Percentiles rank a stretch among this genome's conserved stretches.
These are phyloP conservation scores for Gomphus bonarii DNA, from an alignment of 1,284 basidiomycete species.

Conservation along the genomic window DNA sequence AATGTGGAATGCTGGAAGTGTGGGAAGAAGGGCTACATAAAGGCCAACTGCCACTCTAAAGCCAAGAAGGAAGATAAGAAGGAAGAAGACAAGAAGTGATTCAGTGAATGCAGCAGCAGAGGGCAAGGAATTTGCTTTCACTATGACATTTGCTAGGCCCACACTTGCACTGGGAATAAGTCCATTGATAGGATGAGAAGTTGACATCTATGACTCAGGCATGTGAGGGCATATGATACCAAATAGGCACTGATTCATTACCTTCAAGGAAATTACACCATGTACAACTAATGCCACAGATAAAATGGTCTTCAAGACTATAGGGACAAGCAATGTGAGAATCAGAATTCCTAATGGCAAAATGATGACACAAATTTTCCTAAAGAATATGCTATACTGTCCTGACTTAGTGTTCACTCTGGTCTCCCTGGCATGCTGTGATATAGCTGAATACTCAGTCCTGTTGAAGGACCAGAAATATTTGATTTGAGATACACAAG, in stretches of 20 bases:
- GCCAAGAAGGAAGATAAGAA: constrained; percentile 6
- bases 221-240: not conserved
- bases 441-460: not conserved
- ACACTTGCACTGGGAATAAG: not conserved
- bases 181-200: not conserved
- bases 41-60: constrained; percentile 16
- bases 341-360: not conserved
- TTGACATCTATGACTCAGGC: not conserved
- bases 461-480: constrained; percentile 2
- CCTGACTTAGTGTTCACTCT: not conserved
- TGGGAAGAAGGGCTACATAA: constrained; percentile 17
- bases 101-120: not conserved
- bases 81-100: not conserved
- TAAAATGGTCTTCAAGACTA: not conserved
- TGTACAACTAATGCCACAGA: not conserved
- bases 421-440: not conserved
- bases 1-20: constrained; percentile 18
- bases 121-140: not conserved
- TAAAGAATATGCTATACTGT: not conserved
- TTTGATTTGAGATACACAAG: not conserved
- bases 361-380: not conserved
- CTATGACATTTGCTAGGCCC: not conserved
- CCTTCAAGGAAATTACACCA: not conserved
- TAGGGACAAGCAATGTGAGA: not conserved
- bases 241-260: not conserved